Percentiles rank a stretch among this genome's conserved stretches.
Conservation (phyloP, 768 basidiomycete genomes). For the Hydnomerulius pinastri region DNA sequence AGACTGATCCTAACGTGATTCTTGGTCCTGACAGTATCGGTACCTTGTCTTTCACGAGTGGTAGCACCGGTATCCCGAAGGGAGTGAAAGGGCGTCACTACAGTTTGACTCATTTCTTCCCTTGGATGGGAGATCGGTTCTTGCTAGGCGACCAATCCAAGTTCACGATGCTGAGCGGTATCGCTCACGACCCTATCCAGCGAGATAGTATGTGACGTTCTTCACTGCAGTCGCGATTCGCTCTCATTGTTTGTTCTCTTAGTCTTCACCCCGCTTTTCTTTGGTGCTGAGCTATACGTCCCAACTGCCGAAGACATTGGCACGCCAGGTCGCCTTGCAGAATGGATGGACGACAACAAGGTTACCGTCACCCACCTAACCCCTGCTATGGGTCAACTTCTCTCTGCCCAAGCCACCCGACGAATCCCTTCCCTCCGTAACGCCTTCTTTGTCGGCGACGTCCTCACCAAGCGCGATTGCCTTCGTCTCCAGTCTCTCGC, state of each 20-base stretch:
- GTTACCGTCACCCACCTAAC: slow-evolving; percentile 98
- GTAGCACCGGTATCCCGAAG: slow-evolving; percentile 97
- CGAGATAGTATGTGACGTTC: slow-evolving; percentile 81
- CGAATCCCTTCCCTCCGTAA: slow-evolving; percentile 85
- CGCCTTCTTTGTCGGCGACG: slow-evolving; percentile 99
- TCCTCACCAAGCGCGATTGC: slow-evolving; percentile 97
- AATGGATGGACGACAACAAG: slow-evolving; percentile 94
- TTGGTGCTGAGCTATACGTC: slow-evolving; percentile 93
- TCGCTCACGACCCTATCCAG: slow-evolving; percentile 98
- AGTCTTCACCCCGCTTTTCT: slow-evolving; percentile 99
- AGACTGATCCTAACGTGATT: slow-evolving; percentile 75
- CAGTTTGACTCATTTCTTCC: slow-evolving; percentile 98
- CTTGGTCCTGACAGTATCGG: slow-evolving; percentile 96
- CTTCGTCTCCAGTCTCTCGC: slow-evolving; percentile 91
- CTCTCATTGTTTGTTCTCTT: slow-evolving; percentile 8
- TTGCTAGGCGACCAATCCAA: slow-evolving; percentile 70
- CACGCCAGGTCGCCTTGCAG: slow-evolving; percentile 92
- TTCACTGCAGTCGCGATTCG: background rate
- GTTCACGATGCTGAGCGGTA: slow-evolving; percentile 98
- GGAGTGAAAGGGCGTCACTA: slow-evolving; percentile 96
- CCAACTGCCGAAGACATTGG: slow-evolving; percentile 97
- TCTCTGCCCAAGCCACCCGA: slow-evolving; percentile 81
- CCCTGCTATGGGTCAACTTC: slow-evolving; percentile 98
- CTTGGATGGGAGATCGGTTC: slow-evolving; percentile 96
- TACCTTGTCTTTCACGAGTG: slow-evolving; percentile 94